Evolutionary conservation across 495 filamentous ascomycete genomes (phyloP), one percentile per base, ranked within the genome.

Genomic region (Corynascus novoguineensis): DNA sequence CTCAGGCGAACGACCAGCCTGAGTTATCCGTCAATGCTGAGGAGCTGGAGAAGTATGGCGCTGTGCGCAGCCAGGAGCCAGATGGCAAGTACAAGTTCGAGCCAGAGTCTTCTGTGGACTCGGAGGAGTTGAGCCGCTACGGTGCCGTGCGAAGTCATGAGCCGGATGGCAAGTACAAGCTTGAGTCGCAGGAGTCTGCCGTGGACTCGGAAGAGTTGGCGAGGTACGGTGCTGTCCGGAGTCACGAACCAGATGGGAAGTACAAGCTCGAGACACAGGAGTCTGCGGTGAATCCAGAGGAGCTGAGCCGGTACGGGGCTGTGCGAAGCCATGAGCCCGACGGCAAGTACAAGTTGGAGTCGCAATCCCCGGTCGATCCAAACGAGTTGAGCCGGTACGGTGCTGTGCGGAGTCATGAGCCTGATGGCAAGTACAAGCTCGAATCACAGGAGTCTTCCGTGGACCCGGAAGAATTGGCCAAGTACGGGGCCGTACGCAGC

Each of bases 351-450:
- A 29, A 28, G 24, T 17, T 19, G 8, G 19, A 40, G 34, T 15
- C 42, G 10, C 34, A 49, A 15, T 5, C 14, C 15, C 17, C 28
- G 15, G 25, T 4, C 1, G 37, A 31, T 8, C 32, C 24, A 11
- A 9, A 44, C 15, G 59, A 58, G 34, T 14, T 58, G 12, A 22
- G 25, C 14, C 58, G 53, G 14, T 64, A 64, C 41, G 35, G 31
- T 7, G 42, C 59, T 12, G 28, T 62, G 15, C 27, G 49, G 14
- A 32, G 47, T 19, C 24, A 56, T 38, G 60, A 70, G 48, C 63
- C 62, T 25, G 63, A 70, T 55, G 63, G 63, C 34, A 62, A 59
- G 38, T 64, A 66, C 51, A 57, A 64, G 28, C 24, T 9, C 8
- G 29, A 44, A 5, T 25, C 17, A 4, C 34, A 41, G 22, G 1